phyloP scores from a whole-genome alignment of 176 grass and related monocot genomes.

The Aegilops longissima region DNA sequence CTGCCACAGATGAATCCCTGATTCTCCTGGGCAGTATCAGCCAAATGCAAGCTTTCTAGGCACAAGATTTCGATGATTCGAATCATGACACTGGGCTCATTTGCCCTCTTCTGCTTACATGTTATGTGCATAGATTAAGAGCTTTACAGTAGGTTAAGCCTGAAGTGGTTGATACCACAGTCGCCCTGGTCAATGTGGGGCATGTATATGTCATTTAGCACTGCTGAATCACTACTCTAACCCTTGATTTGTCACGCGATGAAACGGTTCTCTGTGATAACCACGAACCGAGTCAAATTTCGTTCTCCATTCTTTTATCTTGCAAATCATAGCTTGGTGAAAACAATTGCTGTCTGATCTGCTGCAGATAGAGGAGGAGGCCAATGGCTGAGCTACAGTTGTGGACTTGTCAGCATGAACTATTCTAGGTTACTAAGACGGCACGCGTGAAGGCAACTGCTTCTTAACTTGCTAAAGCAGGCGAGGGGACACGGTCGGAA shows the following conservation, averaged over 20 bases:
- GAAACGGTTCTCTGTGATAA: constrained; percentile 6
- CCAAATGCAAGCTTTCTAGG: constrained; percentile 53
- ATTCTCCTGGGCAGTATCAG: constrained; percentile 13
- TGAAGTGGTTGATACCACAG: constrained; percentile 21
- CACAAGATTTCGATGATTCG: background rate
- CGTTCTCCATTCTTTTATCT: constrained; percentile 18
- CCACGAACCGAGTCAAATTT: constrained; percentile 28
- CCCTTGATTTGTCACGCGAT: background rate
- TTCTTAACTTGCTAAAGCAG: constrained; percentile 9
- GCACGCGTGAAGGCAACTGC: constrained; percentile 5
- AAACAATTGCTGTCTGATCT: constrained; percentile 30
- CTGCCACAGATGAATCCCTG: constrained; percentile 20
- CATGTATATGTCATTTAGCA: constrained; percentile 24
- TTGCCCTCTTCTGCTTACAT: constrained; percentile 20
- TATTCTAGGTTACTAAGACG: constrained; percentile 26
- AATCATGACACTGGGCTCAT: background rate
- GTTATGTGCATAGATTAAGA: constrained; percentile 24
- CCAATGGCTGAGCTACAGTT: background rate
- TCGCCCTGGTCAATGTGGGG: constrained; percentile 19
- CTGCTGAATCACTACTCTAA: background rate
- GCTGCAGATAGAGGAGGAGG: constrained; percentile 12
- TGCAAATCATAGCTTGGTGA: constrained; percentile 6
- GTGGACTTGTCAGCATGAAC: background rate
- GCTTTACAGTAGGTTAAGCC: constrained; percentile 8
- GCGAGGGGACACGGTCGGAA: background rate